phyloP scores from a whole-genome alignment of 169 alveolate genomes.

The Blepharisma undulans region DNA sequence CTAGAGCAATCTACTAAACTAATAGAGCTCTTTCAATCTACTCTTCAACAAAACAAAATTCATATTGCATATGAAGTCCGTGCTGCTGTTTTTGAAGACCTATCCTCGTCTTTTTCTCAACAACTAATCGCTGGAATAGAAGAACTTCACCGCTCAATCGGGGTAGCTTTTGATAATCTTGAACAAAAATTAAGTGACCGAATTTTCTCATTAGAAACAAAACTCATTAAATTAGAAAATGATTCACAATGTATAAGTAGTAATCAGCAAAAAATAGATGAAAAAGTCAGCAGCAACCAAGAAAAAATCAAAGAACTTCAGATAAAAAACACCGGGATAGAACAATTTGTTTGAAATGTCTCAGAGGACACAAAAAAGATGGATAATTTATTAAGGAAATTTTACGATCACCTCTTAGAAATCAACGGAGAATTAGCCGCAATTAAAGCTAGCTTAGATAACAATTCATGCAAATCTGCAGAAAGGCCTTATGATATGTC shows the following conservation, averaged over 20 bases:
- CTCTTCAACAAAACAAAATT: not conserved
- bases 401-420: not conserved
- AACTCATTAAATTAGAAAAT: not conserved
- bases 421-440: not conserved
- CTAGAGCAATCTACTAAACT: not conserved
- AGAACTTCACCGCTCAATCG: not conserved
- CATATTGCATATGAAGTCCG: not conserved
- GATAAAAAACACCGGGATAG: not conserved
- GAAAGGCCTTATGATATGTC: not conserved
- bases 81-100: not conserved
- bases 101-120: not conserved
- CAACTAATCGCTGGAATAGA: not conserved
- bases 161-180: not conserved
- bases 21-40: not conserved
- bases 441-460: not conserved
- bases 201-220: not conserved
- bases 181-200: not conserved
- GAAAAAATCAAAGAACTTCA: not conserved
- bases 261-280: not conserved
- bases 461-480: not conserved
- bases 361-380: not conserved
- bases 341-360: not conserved
- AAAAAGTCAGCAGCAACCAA: not conserved
- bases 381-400: not conserved
- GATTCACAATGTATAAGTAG: not conserved